phyloP scores from a whole-genome alignment of 352 stramenopile species.

The Globisporangium viniferum region DNA sequence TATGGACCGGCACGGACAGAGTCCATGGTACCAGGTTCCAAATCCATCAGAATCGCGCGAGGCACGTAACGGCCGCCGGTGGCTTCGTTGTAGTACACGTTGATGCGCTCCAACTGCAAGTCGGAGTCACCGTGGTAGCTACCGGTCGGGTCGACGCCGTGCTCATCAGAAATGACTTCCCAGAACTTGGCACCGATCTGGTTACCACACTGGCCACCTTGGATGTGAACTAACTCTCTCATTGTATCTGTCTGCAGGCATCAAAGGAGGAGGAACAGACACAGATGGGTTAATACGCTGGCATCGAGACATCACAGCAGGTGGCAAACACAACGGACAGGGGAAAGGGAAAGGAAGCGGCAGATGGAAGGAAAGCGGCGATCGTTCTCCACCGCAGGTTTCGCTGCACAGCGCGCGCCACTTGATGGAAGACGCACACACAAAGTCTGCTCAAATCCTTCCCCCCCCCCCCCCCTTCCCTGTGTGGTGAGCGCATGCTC shows the following conservation, averaged over 20 bases:
- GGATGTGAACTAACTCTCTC: constrained; percentile 98
- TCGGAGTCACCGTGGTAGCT: constrained; percentile 95
- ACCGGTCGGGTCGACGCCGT: constrained; percentile 92
- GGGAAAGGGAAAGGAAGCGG: neutral
- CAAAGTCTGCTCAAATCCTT: neutral
- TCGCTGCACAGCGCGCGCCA: neutral
- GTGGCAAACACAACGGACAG: neutral
- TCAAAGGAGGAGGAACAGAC: constrained; percentile 12
- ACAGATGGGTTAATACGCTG: constrained; percentile 3
- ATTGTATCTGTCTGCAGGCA: constrained; percentile 56
- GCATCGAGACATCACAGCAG: neutral
- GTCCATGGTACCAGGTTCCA: constrained; percentile 99
- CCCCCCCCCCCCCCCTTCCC: neutral
- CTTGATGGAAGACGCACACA: neutral
- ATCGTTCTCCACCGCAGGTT: neutral
- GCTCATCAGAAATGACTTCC: constrained; percentile 96
- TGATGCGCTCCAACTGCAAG: constrained; percentile 97
- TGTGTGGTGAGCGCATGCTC: neutral
- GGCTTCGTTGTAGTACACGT: constrained; percentile 99
- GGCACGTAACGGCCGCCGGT: constrained; percentile 97
- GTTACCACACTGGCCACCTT: constrained; percentile 98
- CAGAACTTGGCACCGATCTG: constrained; percentile 99
- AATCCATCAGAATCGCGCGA: constrained; percentile 97
- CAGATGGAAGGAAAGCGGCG: constrained; percentile 4
- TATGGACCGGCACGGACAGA: constrained; percentile 95